These are phyloP conservation scores for Emericellopsis atlantica DNA, from an alignment of 2,329 filamentous ascomycete species.

Conservation along the genomic window DNA sequence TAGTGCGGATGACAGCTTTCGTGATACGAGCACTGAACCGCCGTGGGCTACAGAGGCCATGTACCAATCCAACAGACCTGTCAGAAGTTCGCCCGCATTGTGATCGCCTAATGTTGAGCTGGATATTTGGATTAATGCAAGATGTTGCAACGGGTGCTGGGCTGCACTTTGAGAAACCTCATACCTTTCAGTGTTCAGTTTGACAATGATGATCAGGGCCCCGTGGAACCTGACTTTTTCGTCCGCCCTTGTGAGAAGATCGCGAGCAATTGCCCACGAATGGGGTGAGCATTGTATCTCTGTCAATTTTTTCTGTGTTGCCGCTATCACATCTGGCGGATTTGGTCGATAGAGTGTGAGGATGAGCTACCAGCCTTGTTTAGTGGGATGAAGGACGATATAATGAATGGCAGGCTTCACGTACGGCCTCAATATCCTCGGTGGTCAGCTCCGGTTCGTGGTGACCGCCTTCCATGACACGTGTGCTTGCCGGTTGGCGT, in stretches of 20 bases:
- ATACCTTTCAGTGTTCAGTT: constrained; percentile 83
- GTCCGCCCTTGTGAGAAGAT: constrained; percentile 54
- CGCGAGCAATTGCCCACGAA: constrained; percentile 78
- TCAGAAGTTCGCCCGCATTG: constrained; percentile 45
- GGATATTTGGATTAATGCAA: constrained; percentile 1
- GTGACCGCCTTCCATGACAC: too few relatives aligned
- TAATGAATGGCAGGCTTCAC: constrained; percentile 3
- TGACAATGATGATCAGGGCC: constrained; percentile 83
- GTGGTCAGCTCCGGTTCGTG: neutral
- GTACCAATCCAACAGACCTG: constrained; percentile 51
- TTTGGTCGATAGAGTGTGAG: constrained; percentile 40
- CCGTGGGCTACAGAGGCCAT: constrained; percentile 37
- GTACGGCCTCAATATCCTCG: constrained; percentile 4
- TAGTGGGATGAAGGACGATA: neutral
- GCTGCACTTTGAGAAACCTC: constrained; percentile 7
- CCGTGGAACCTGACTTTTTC: constrained; percentile 83
- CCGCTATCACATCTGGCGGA: constrained; percentile 30
- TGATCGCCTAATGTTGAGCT: constrained; percentile 40
- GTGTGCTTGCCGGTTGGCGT: too few relatives aligned
- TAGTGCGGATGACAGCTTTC: constrained; percentile 67
- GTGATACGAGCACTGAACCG: constrained; percentile 48
- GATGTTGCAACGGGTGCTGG: neutral
- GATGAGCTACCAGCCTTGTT: constrained; percentile 24
- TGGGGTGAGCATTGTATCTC: constrained; percentile 64
- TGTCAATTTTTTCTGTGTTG: constrained; percentile 62